These are phyloP conservation scores for Vigna angularis DNA, from an alignment of 306 rosid species.

Conservation along the genomic window DNA sequence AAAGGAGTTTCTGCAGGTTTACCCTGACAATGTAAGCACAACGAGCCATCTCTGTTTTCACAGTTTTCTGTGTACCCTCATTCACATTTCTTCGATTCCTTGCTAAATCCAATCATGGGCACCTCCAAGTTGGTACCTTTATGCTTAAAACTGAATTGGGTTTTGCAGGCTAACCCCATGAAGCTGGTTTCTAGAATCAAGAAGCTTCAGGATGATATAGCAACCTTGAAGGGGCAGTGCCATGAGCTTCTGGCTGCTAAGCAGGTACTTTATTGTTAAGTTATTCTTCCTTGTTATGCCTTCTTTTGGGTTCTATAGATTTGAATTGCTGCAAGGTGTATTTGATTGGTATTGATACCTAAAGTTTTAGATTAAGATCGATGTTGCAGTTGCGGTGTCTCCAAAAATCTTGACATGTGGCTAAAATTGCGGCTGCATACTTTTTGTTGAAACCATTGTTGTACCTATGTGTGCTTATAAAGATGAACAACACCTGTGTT, in stretches of 20 bases:
- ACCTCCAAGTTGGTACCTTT: constrained; percentile 13
- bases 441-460: background rate
- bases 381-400: background rate
- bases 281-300: background rate
- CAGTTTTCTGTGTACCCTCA: background rate
- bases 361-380: background rate
- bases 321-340: constrained; percentile 18
- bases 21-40: constrained; percentile 72
- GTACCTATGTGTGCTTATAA: background rate
- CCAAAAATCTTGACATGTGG: background rate
- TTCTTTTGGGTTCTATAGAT: constrained; percentile 11
- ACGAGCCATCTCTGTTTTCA: constrained; percentile 8
- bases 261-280: constrained; percentile 57
- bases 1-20: constrained; percentile 76
- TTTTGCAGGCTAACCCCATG: constrained; percentile 80
- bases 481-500: background rate
- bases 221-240: constrained; percentile 75
- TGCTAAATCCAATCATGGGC: background rate
- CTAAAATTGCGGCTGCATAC: background rate
- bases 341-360: background rate
- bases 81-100: background rate
- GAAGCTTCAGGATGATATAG: constrained; percentile 75
- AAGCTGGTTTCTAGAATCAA: constrained; percentile 81
- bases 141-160: constrained; percentile 2
- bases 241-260: constrained; percentile 84